These are phyloP conservation scores for Pythium chondricola DNA, from an alignment of 352 stramenopile species.

Conservation along the genomic window DNA sequence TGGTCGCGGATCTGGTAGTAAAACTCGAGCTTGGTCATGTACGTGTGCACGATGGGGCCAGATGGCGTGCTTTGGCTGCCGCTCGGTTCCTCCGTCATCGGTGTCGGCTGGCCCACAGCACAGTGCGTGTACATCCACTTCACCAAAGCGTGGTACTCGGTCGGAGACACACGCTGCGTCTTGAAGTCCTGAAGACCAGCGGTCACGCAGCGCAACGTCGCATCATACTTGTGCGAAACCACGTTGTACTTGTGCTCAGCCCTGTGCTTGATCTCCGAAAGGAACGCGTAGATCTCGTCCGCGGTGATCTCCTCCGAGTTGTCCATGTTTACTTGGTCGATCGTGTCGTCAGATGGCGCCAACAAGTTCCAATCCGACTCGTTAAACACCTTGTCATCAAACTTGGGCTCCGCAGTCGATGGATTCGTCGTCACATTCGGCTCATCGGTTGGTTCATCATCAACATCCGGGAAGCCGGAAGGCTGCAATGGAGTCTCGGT, in stretches of 20 bases:
- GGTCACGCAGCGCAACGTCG: conserved; percentile 9
- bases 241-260: conserved; percentile 4
- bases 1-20: conserved; percentile 46
- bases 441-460: neutral
- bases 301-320: conserved; percentile 6
- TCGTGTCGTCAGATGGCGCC: conserved; percentile 6
- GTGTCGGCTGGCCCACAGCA: conserved; percentile 8
- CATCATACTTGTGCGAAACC: conserved; percentile 6
- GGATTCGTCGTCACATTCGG: neutral
- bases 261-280: neutral
- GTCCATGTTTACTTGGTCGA: conserved; percentile 3
- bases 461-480: neutral
- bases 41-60: conserved; percentile 13
- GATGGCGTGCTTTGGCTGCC: neutral
- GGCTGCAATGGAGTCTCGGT: neutral
- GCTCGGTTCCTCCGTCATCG: neutral
- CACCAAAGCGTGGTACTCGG: conserved; percentile 13
- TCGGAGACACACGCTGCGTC: conserved; percentile 9
- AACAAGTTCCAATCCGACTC: conserved; percentile 13
- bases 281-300: conserved; percentile 11
- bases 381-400: neutral
- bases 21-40: conserved; percentile 50
- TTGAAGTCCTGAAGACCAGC: conserved; percentile 9
- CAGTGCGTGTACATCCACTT: conserved; percentile 36
- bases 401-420: neutral